A percentile compares a stretch with the other conserved stretches of the same genome.
Evolutionary conservation across 2,329 filamentous ascomycete species (phyloP).

Genomic region (Aspergillus amoenus): DNA sequence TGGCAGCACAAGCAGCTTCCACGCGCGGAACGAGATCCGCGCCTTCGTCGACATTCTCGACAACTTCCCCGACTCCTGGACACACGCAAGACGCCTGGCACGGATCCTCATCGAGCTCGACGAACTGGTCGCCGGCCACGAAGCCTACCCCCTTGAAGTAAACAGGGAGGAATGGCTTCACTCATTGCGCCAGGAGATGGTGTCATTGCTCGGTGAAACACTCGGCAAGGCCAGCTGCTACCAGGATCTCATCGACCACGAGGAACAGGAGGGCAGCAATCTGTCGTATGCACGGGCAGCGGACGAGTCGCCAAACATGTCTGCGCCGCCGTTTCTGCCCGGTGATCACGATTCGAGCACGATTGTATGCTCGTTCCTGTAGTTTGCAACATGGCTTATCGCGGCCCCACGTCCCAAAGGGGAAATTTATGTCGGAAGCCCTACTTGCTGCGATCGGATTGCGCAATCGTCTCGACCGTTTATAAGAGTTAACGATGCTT

Average conservation of each 20-base stretch:
- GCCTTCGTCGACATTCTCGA: neutral
- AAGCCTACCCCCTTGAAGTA: neutral
- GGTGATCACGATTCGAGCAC: neutral
- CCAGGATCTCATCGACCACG: neutral
- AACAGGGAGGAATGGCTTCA: neutral
- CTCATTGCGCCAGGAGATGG: neutral
- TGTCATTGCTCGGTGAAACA: neutral
- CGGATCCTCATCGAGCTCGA: neutral
- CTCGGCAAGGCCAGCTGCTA: neutral
- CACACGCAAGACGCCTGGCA: neutral
- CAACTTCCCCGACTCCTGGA: neutral
- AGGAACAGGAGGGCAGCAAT: neutral
- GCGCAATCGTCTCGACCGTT: neutral
- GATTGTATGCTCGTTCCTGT: neutral
- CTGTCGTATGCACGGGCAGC: neutral
- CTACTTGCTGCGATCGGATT: neutral
- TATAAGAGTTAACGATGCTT: neutral
- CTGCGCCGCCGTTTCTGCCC: neutral
- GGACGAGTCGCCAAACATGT: neutral
- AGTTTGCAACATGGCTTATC: too few relatives aligned
- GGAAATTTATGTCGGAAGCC: slow-evolving; percentile 1
- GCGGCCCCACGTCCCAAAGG: neutral
- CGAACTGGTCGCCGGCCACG: neutral
- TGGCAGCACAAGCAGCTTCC: neutral
- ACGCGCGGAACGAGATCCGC: neutral